phyloP scores from a whole-genome alignment of 345 rosid species.

The Gossypium bickii region DNA sequence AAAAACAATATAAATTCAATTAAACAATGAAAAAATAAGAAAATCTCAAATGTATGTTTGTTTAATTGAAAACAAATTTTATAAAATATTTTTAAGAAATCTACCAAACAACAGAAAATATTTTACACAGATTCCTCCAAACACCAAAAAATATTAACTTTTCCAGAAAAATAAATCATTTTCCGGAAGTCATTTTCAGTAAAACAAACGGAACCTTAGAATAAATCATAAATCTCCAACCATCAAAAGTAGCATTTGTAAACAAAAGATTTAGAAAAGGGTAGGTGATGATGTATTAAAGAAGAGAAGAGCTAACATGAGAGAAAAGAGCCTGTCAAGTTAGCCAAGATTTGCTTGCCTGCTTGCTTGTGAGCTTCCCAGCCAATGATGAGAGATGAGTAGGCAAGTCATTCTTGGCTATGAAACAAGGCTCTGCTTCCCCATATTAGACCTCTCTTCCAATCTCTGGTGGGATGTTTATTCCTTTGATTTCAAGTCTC shows the following conservation, averaged over 20 bases:
- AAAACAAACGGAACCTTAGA: too few relatives aligned
- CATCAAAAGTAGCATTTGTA: background rate
- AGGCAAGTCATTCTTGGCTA: slow-evolving; percentile 14
- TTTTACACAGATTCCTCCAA: too few relatives aligned
- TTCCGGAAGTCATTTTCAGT: too few relatives aligned
- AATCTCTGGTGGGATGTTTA: background rate
- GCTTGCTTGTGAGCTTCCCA: background rate
- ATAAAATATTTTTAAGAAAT: too few relatives aligned
- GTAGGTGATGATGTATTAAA: background rate
- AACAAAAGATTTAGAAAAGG: background rate
- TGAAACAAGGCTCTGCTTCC: slow-evolving; percentile 3
- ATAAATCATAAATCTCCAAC: background rate
- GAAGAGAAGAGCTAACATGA: slow-evolving; percentile 8
- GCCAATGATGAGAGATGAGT: background rate
- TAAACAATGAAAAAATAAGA: too few relatives aligned
- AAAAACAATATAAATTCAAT: too few relatives aligned
- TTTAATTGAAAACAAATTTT: too few relatives aligned
- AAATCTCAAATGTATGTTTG: too few relatives aligned
- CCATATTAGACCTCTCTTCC: slow-evolving; percentile 9
- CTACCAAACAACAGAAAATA: too few relatives aligned
- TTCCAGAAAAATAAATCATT: too few relatives aligned
- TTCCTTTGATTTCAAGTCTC: background rate
- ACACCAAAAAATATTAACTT: too few relatives aligned
- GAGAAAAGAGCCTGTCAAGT: background rate
- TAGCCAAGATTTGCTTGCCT: slow-evolving; percentile 12